Base-by-base conservation (phyloP, 768 basidiomycete species). In the Phallus indusiatus region DNA sequence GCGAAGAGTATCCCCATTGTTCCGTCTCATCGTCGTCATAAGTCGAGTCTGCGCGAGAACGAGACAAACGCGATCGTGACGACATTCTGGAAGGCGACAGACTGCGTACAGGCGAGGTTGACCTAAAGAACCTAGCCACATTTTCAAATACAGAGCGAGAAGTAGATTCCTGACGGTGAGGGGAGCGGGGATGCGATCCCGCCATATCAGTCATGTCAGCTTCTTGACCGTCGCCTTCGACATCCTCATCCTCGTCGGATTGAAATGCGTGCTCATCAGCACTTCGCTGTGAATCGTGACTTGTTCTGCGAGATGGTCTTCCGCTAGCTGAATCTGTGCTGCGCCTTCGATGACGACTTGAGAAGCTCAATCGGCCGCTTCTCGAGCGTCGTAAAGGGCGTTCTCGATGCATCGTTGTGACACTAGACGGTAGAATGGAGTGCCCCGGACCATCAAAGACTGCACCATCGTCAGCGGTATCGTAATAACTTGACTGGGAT, bases 1-100 rank as follows among this genome's bases (percentile, higher is more conserved):
- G 88, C 2, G 91, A 92, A n/a, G 86, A 84, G 71, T 93, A 94
- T 4, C 91, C 91, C 91, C 91, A 94, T n/a, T 89, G 79, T 63
- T 91, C 88, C 70, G 65, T 64, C 10, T 69, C 77, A 42, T 82
- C 82, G 24, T 81, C 79, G 2, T 79, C 84, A 67, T 83, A 71
- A 34, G 86, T 84, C 6, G 85, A 85, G 21, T 76, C 80, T 73
- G 76, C 16, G 16, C 54, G 81, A 69, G 64, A 76, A 79, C 71
- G 67, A 20, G 78, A 81, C 60, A 73, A 71, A n/a, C 79, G 77
- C 53, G 47, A 52, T 48, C 78, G 74, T 46, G 75, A 63, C 11
- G 78, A 79, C 16, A 84, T 84, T 58, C 81, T 77, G 48, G 69
- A 71, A 42, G 42, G 42, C 47, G 63, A 66, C n/a, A 75, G 69